These are phyloP conservation scores for Bathelium albidoporum DNA, from an alignment of 495 filamentous ascomycete genomes.

Conservation along the genomic window DNA sequence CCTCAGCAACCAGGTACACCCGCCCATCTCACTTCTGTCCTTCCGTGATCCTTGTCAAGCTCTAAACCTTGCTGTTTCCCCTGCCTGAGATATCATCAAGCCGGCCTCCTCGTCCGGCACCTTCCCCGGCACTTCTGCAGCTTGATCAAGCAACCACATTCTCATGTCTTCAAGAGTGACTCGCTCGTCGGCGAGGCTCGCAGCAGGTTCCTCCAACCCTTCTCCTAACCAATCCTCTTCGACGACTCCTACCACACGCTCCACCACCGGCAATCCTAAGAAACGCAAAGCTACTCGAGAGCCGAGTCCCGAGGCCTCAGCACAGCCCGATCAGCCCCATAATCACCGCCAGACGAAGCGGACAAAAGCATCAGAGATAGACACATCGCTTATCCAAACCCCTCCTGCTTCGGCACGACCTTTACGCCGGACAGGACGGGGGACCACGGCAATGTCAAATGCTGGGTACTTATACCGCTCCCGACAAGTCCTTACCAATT, in stretches of 20 bases:
- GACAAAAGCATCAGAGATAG: slow-evolving; percentile 21
- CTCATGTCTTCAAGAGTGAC: slow-evolving; percentile 36
- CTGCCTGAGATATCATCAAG: neutral
- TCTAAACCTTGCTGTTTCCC: neutral
- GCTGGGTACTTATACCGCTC: slow-evolving; percentile 52
- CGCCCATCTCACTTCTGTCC: slow-evolving; percentile 1
- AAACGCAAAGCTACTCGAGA: slow-evolving; percentile 32
- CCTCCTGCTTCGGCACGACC: slow-evolving; percentile 12
- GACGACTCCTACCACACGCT: slow-evolving; percentile 27
- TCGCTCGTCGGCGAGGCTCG: slow-evolving; percentile 33
- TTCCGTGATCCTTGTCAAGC: neutral
- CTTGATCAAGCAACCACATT: slow-evolving; percentile 16
- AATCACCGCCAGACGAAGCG: slow-evolving; percentile 15
- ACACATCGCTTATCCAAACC: slow-evolving; percentile 3
- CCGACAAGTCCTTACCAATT: neutral
- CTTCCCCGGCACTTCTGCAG: neutral
- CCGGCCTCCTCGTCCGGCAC: neutral
- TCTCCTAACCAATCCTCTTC: slow-evolving; percentile 16
- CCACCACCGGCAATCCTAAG: slow-evolving; percentile 11
- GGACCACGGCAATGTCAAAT: slow-evolving; percentile 68
- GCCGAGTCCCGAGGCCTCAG: slow-evolving; percentile 17
- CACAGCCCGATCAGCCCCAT: slow-evolving; percentile 8
- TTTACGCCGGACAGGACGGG: slow-evolving; percentile 35
- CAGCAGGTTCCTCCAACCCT: slow-evolving; percentile 26
- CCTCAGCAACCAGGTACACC: slow-evolving; percentile 3